Base-by-base conservation (phyloP, 2,329 filamentous ascomycete genomes). In the Sarocladium kiliense region DNA sequence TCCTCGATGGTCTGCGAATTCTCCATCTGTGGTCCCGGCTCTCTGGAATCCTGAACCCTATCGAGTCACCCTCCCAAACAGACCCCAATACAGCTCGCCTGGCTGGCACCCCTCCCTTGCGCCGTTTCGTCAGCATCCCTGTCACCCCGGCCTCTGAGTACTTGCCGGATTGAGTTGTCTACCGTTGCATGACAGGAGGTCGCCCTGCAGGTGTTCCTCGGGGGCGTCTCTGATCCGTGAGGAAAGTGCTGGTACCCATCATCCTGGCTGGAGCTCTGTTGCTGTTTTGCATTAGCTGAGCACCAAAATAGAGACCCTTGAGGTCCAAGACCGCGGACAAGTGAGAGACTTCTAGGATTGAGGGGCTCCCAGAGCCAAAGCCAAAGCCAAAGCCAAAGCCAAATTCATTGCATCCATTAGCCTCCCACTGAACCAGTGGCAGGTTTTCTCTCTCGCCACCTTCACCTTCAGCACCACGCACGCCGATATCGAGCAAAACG, bases 241-340 rank as follows among this genome's bases (percentile, higher is more conserved):
- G 26, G 27, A 18, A 27, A 4, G 44, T 47, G 25, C 25, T 47
- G 41, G 41, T 44, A 16, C 41, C 27, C 44, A 47, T 47, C 25
- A 30, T 18, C 44, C 12, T 47, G 44, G 23, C 23, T 7, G n/a
- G 7, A 18, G 7, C 18, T 47, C 25, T 11, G 39, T 27, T 32
- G 18, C 36, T 62, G 59, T 58, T 60, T 58, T 67, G 68, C 68
- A 68, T 70, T 67, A 68, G 66, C 63, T 65, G 65, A 16, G 62
- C 60, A 62, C 60, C 63, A 64, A 58, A 63, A 58, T 58, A 65
- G 61, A 68, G 64, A 69, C 69, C 64, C 68, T 59, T 62, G 62
- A 66, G 62, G 62, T 59, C 63, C 55, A 61, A 58, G 58, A 62
- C 58, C 59, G 62, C 27, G 16, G 36, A 32, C 19, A 23, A 9